Evolutionary conservation across 1,284 basidiomycete species (phyloP), one percentile per base, ranked within the genome.

Genomic region (Baeospora myosura): DNA sequence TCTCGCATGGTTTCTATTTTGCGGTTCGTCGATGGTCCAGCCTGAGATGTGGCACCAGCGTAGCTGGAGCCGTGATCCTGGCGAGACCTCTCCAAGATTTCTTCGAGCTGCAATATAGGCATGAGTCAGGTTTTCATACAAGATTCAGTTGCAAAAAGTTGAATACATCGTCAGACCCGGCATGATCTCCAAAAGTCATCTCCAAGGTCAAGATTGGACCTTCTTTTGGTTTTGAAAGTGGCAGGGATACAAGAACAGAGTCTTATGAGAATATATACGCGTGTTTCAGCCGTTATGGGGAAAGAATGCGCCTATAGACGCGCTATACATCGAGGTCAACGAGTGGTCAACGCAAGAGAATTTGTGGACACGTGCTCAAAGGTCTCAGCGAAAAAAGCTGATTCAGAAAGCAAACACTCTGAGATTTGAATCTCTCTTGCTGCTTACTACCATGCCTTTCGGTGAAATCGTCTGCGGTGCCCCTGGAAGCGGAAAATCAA

Each of bases 401-500:
- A 8, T 14, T 8, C 26, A 14, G 16, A 38, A 8, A 24, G 11
- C 36, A 18, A 21, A 26, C 10, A 38, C 24, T 24, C 36, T 21
- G 33, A 11, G 8, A 20, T 17, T n/a, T 20, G 10, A 35, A 16
- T 20, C n/a, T n/a, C n/a, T n/a, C n/a, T n/a, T n/a, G 33, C 33
- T 35, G 8, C 8, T 12, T 25, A 2, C 38, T 31, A 40, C 17
- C 41, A 89, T 89, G 86, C 81, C 85, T 3, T 91, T 89, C 54
- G 87, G 87, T 26, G 87, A 90, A 62, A 66, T 94, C 41, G 88
- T 97, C 38, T 90, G 90, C 47, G 93, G 93, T 11, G 86, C 92
- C 12, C 93, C 93, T 14, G 93, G 93, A 6, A 86, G 86, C 29
- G 93, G 93, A 18, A 97, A 96, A 69, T 88, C 90, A 1, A 96